Conservation (phyloP, 495 filamentous ascomycete species). For the Glarea lozoyensis region DNA sequence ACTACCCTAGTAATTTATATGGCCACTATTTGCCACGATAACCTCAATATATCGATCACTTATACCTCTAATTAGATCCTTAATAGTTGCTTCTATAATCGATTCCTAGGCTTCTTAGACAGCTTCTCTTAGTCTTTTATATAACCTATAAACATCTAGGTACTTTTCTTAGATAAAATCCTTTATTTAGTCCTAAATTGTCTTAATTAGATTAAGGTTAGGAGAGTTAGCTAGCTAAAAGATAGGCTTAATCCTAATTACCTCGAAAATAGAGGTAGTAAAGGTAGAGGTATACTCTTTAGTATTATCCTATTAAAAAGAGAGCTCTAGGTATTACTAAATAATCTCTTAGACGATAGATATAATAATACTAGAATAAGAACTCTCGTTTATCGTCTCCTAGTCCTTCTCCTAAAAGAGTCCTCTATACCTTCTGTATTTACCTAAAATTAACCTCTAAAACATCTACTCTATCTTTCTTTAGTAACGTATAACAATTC, state of each 20-base stretch:
- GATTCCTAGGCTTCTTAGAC: conserved; percentile 22
- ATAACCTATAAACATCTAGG: conserved; percentile 8
- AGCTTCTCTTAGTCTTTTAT: conserved; percentile 11
- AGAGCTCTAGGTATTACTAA: too few species aligned
- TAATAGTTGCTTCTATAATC: conserved; percentile 12
- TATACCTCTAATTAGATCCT: conserved; percentile 20
- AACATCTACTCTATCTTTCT: conserved; percentile 21
- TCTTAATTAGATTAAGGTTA: conserved; percentile 23
- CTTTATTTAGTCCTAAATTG: conserved; percentile 24
- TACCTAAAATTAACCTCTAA: conserved; percentile 19
- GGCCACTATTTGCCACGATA: conserved; percentile 22
- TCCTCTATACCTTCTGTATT: conserved; percentile 13
- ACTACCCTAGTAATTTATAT: conserved; percentile 19
- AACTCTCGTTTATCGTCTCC: conserved; percentile 19
- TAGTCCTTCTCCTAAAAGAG: conserved; percentile 28
- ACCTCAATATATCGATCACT: conserved; percentile 22
- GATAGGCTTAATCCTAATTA: conserved; percentile 11
- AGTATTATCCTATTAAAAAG: conserved; percentile 20
- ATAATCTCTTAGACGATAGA: conserved; percentile 19
- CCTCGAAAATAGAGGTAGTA: neutral
- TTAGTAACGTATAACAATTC: conserved; percentile 8
- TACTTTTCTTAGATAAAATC: conserved; percentile 10
- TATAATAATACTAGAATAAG: conserved; percentile 18
- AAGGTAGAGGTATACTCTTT: conserved; percentile 8
- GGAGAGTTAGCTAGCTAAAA: conserved; percentile 20